These are phyloP conservation scores for Besnoitia besnoiti DNA, from an alignment of 169 alveolate species.

Conservation along the genomic window DNA sequence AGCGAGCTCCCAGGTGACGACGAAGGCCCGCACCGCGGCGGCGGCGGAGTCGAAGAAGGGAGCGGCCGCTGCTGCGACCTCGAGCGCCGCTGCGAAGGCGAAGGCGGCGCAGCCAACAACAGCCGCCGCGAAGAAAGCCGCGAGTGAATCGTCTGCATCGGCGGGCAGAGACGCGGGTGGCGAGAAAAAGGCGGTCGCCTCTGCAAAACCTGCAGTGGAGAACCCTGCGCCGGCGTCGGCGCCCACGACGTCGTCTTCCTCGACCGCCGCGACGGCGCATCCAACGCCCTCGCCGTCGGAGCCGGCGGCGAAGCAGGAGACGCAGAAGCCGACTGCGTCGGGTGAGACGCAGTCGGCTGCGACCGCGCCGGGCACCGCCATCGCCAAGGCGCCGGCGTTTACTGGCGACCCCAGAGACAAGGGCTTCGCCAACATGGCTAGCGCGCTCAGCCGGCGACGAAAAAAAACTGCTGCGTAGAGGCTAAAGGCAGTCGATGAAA, in stretches of 20 bases:
- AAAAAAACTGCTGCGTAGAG: constrained; percentile 16
- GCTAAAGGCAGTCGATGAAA: background rate
- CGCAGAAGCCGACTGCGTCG: background rate
- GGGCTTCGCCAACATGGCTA: constrained; percentile 68
- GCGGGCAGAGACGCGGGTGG: constrained; percentile 4
- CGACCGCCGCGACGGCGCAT: background rate
- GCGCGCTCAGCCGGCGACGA: constrained; percentile 59
- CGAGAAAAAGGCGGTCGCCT: background rate
- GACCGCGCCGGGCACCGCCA: constrained; percentile 29
- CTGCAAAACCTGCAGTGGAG: background rate
- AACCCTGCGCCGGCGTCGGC: background rate
- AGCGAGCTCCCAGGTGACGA: background rate
- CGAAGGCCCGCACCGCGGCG: background rate
- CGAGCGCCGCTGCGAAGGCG: background rate
- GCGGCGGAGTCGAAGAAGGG: too few species aligned
- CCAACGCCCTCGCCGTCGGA: background rate
- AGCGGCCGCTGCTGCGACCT: background rate
- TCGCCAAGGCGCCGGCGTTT: constrained; percentile 71
- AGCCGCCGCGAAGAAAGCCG: background rate
- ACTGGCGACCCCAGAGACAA: constrained; percentile 71
- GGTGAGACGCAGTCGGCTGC: background rate
- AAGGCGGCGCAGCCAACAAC: background rate
- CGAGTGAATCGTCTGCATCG: background rate
- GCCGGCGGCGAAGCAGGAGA: background rate
- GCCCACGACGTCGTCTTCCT: background rate